These are phyloP conservation scores for Alloascoidea africana DNA, from an alignment of 805 yeast species.

Conservation along the genomic window DNA sequence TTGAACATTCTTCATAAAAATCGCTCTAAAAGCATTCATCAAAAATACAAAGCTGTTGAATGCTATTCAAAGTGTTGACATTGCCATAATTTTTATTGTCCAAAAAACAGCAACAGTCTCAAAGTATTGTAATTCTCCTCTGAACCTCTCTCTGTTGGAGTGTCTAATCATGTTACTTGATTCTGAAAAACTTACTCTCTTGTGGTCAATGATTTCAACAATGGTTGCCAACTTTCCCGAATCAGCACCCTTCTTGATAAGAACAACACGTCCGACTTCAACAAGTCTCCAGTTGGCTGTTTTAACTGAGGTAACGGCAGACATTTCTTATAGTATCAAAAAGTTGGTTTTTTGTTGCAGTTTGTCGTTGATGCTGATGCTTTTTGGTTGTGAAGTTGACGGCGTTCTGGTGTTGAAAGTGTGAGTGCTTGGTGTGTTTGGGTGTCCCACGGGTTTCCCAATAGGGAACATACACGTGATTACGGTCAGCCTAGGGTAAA, in stretches of 20 bases:
- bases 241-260: slow-evolving; percentile 61
- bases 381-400: neutral
- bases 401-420: too few species aligned
- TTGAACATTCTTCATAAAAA: too few species aligned
- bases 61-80: too few species aligned
- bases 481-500: too few species aligned
- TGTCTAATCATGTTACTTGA: slow-evolving; percentile 6
- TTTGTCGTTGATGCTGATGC: slow-evolving; percentile 7
- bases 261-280: slow-evolving; percentile 61
- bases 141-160: slow-evolving; percentile 18
- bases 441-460: too few species aligned
- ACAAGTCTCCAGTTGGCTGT: slow-evolving; percentile 98
- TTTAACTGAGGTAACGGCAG: slow-evolving; percentile 67
- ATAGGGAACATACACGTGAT: too few species aligned
- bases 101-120: too few species aligned
- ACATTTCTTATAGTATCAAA: slow-evolving; percentile 27
- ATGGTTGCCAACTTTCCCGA: slow-evolving; percentile 86
- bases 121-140: neutral
- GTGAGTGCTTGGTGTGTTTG: too few species aligned
- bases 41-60: too few species aligned
- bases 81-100: neutral
- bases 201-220: slow-evolving; percentile 98
- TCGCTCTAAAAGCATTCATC: too few species aligned
- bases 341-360: too few species aligned
- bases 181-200: slow-evolving; percentile 81